phyloP scores from a whole-genome alignment of 345 rosid species.

The Populus euphratica region DNA sequence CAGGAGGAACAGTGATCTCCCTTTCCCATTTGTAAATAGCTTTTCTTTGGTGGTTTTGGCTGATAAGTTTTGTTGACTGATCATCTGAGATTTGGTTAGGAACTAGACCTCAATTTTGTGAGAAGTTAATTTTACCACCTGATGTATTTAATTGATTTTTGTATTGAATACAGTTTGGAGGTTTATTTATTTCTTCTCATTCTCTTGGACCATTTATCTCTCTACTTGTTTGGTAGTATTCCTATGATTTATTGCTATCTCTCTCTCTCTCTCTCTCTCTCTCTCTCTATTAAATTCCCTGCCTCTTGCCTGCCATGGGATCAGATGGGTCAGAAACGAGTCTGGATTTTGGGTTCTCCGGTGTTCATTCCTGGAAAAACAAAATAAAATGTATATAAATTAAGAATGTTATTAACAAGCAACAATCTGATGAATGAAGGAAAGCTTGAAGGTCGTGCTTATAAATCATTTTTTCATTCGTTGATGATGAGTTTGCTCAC shows the following conservation, averaged over 20 bases:
- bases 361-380: too few species aligned
- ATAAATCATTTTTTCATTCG: neutral
- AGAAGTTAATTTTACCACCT: neutral
- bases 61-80: conserved; percentile 1
- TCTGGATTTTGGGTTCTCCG: too few species aligned
- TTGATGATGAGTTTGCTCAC: neutral
- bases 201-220: neutral
- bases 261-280: too few species aligned
- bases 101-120: conserved; percentile 16
- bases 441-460: neutral
- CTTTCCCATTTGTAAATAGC: conserved; percentile 16
- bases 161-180: conserved; percentile 6
- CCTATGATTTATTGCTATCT: neutral
- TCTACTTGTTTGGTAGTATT: neutral
- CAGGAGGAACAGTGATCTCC: neutral
- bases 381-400: neutral
- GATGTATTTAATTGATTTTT: conserved; percentile 5
- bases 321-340: neutral
- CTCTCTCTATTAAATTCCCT: neutral
- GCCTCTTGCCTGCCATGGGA: neutral
- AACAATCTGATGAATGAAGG: neutral
- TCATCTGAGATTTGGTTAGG: conserved; percentile 5
- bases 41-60: conserved; percentile 1
- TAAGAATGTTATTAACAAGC: neutral
- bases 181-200: neutral